Conservation (phyloP, 805 yeast species). For the Kodamaea kaohsiungensis region DNA sequence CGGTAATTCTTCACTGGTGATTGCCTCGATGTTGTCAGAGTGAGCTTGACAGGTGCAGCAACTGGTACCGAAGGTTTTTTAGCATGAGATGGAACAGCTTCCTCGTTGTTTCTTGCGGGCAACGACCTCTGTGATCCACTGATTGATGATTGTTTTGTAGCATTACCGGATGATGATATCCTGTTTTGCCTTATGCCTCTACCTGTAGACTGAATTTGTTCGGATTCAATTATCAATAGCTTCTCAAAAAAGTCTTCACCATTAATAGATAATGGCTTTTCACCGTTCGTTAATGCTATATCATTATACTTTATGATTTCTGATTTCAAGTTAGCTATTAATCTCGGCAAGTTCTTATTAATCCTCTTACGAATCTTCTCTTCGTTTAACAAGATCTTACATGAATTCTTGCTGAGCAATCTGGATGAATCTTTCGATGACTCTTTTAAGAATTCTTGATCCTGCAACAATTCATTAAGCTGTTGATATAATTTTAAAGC, state of each 20-base stretch:
- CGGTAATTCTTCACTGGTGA: background rate
- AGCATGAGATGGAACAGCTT: background rate
- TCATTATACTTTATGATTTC: conserved; percentile 52
- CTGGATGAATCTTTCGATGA: conserved; percentile 81
- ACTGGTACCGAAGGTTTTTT: background rate
- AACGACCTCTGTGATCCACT: background rate
- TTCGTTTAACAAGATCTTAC: conserved; percentile 76
- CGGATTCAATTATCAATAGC: conserved; percentile 32
- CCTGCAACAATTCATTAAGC: conserved; percentile 56
- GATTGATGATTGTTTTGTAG: background rate
- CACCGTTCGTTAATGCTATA: conserved; percentile 19
- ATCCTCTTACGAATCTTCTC: conserved; percentile 73
- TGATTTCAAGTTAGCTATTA: conserved; percentile 51
- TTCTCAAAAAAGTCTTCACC: conserved; percentile 51
- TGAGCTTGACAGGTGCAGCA: background rate
- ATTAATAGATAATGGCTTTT: conserved; percentile 34
- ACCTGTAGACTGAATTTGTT: conserved; percentile 2
- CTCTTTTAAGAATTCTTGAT: conserved; percentile 62
- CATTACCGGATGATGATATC: background rate
- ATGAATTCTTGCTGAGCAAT: conserved; percentile 70
- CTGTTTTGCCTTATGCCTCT: background rate
- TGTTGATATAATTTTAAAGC: conserved; percentile 57
- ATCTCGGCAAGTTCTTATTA: conserved; percentile 65
- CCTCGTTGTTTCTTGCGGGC: background rate
- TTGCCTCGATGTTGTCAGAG: background rate